Evolutionary conservation across 176 grass and related monocot species (phyloP), one percentile per base, ranked within the genome.

Genomic region (Urochloa ruziziensis): DNA sequence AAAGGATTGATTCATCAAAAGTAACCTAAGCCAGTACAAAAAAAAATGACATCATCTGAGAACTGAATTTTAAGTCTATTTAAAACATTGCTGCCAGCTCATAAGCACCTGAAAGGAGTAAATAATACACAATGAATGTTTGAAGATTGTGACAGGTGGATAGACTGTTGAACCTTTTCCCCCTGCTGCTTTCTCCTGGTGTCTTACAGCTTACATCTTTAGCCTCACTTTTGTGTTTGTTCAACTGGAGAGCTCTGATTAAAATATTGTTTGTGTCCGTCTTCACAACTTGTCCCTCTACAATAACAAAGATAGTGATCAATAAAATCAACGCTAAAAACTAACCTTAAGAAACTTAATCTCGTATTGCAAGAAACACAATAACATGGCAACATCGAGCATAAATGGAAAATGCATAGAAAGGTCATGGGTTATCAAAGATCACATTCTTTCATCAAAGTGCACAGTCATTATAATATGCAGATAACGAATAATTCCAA

Each of bases 211-310:
- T 64, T 32, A 47, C 13, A 66, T 94, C 89, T 54, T 88, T 90
- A 10, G 48, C 70, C 62, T 94, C 91, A 69, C 66, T 90, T 74
- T 87, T 94, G 44, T 84, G 70, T 83, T 94, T 91, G 73, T 62
- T 92, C 28, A 88, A 72, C 74, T 94, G 93, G 56, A 94, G 93
- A 83, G 93, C 76, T 88, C 93, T 92, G 53, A 94, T 94, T 60
- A 94, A 88, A 84, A 94, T 92, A 29, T 94, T 94, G 47, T 88
- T 90, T 65, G 84, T 79, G 79, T 94, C 86, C 60, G 93, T 94
- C 43, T 92, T 91, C 46, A 94, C 89, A 75, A 94, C 46, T 72
- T 94, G 93, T 17, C 74, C 92, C 49, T 90, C 93, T 94, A 80
- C 47, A 85, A 80, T 63, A 79, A 69, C 19, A 47, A 82, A 73